Percentiles rank a stretch among this genome's conserved stretches.
phyloP scores from a whole-genome alignment of 768 basidiomycete species.

The Suillus clintonianus region DNA sequence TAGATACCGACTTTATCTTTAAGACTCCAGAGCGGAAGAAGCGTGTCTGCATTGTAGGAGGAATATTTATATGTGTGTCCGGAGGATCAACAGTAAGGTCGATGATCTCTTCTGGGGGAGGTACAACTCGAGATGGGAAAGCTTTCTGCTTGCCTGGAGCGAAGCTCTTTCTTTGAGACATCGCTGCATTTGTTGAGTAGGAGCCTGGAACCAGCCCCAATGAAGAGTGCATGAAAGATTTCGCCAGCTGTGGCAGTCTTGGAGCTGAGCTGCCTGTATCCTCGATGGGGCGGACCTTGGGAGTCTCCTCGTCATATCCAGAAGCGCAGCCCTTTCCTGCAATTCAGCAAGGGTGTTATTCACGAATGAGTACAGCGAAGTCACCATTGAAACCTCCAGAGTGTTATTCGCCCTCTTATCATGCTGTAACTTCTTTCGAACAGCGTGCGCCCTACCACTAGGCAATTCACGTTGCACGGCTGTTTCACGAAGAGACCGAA shows the following conservation, averaged over 20 bases:
- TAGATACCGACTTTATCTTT: conserved; percentile 12
- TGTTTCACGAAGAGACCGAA: background rate
- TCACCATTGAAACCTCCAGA: background rate
- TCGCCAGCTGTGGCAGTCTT: background rate
- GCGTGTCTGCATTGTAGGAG: conserved; percentile 16
- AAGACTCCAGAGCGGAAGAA: conserved; percentile 29
- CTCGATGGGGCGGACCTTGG: background rate
- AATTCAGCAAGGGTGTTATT: background rate
- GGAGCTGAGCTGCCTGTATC: background rate
- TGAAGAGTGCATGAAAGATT: background rate
- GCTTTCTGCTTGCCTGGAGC: background rate
- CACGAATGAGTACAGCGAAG: background rate
- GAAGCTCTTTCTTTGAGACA: background rate
- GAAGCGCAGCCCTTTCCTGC: background rate
- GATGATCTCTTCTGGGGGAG: conserved; percentile 4
- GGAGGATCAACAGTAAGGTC: conserved; percentile 10
- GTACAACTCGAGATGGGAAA: background rate
- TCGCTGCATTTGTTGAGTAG: background rate
- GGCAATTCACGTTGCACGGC: background rate
- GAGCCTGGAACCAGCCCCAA: background rate
- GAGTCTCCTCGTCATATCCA: background rate
- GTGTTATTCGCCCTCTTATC: background rate
- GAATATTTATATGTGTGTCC: background rate
- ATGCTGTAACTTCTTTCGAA: background rate
- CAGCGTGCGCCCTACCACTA: background rate